Base-by-base conservation (phyloP, 768 basidiomycete genomes). In the Polyporus arcularius region DNA sequence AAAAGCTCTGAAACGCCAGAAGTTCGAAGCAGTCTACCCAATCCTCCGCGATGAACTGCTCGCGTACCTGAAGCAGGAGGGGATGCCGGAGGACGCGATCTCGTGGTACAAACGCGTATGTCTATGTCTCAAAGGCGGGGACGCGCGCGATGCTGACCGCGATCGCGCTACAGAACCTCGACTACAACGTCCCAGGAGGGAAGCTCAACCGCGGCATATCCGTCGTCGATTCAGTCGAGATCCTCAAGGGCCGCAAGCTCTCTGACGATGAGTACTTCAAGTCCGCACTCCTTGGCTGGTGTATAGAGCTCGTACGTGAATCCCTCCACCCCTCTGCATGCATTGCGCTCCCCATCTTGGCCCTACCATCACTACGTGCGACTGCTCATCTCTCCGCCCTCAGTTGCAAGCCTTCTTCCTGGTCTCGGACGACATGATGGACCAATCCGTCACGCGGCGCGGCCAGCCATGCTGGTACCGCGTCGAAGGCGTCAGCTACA, bases 381-480 rank as follows among this genome's bases (percentile, higher is more conserved):
- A 41, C 49, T n/a, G 16, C 16, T 14, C 47, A 15, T 26, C 35
- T 7, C 16, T 28, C 16, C 28, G 26, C 21, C 21, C 39, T 8
- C 3, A 31, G 31, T 28, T 99, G 8, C 96, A 98, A 88, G 95
- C 94, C 0, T 97, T 89, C 77, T 98, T 98, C 88, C 86, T 98
- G 57, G 94, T 97, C 57, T 84, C 93, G 4, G 94, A 99, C 75
- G 96, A 98, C 74, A 95, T 98, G 69, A 99, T 99, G 97, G 96
- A 99, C 72, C 74, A 82, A 18, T 93, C 91, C 49, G 89, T 98
- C 67, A 98, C 96, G 11, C 89, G 96, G 28, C 89, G 96, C 10
- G 88, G 90, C 4, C 96, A 97, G 74, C 90, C 95, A 2, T 99
- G 96, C 77, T 99, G 93, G 92, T 98, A 96, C 78, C 83, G 79